Conservation (phyloP, 805 yeast species). For the Teunomyces barrocoloradensis region DNA sequence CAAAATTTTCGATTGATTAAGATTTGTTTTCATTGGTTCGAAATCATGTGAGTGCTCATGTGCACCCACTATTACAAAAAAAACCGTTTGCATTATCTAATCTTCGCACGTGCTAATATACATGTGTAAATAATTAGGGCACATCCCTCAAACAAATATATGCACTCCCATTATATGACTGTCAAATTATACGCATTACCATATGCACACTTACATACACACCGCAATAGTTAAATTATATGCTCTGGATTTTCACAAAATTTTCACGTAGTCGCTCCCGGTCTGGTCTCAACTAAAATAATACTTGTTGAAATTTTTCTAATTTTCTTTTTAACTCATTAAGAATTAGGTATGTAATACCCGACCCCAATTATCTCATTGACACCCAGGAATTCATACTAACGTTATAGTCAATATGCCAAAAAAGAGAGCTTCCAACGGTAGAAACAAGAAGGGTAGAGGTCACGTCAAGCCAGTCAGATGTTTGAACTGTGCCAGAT, state of each 20-base stretch:
- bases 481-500: conserved; percentile 99
- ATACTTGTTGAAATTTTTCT: conserved; percentile 3
- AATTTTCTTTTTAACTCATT: conserved; percentile 3
- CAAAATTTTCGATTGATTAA: conserved; percentile 4
- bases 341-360: conserved; percentile 3
- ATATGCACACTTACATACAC: background rate
- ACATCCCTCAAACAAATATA: background rate
- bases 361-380: background rate
- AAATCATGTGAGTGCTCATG: conserved; percentile 4
- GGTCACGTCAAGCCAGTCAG: conserved; percentile 99
- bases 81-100: background rate
- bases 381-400: conserved; percentile 14
- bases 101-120: background rate
- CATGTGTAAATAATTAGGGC: background rate
- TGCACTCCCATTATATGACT: background rate
- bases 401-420: conserved; percentile 70
- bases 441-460: conserved; percentile 99
- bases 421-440: conserved; percentile 99
- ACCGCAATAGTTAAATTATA: background rate
- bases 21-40: conserved; percentile 4
- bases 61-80: background rate
- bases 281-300: conserved; percentile 3
- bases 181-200: background rate
- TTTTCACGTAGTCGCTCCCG: conserved; percentile 2
- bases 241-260: background rate